Evolutionary conservation across 108 stramenopile species (phyloP), one percentile per base, ranked within the genome.

Genomic region (Cyclostephanos tholiformis): DNA sequence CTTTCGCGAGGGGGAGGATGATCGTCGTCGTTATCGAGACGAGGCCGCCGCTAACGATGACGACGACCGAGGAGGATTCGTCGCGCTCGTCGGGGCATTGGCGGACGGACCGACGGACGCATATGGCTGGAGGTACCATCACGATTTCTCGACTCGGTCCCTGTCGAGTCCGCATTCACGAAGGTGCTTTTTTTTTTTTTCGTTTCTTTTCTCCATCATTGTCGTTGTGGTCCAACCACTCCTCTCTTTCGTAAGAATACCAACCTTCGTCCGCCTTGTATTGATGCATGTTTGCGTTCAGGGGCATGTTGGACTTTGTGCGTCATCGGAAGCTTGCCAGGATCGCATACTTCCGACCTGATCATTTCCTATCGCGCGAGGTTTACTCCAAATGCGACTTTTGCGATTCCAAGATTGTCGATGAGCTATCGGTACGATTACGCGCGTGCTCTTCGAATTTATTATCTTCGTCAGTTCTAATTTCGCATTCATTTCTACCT

Each of bases 371-470:
- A 32, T 50, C 64, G 13, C 30, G 23, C 11, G 79, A 81, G 20
- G 50, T 81, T 4, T 77, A 69, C 52, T 56, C 70, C 29, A 71
- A 86, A 70, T 89, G 88, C 51, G 71, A 85, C 67, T 79, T 84
- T 61, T 86, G 86, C 25, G 88, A 89, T 84, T 89, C 88, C 4
- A 72, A 64, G n/a, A 79, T 80, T 14, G 74, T 77, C 12, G 55
- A 75, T 17, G 59, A 50, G 26, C 70, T 89, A 11, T 81, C 86
- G 27, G 63, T 63, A 63, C 14, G 62, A 55, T 22, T 6, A 53
- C 50, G 50, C 2, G 20, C 10, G 4, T 10, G 4, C 17, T 22
- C 11, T 36, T 7, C 20, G 29, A 32, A n/a, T 6, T 27, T 32
- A 13, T 9, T 14, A 0, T 30, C 38, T 30, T 38, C 23, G 36